Evolutionary conservation across 2,329 filamentous ascomycete species (phyloP).

Genomic region (Xylariaceae sp.): DNA sequence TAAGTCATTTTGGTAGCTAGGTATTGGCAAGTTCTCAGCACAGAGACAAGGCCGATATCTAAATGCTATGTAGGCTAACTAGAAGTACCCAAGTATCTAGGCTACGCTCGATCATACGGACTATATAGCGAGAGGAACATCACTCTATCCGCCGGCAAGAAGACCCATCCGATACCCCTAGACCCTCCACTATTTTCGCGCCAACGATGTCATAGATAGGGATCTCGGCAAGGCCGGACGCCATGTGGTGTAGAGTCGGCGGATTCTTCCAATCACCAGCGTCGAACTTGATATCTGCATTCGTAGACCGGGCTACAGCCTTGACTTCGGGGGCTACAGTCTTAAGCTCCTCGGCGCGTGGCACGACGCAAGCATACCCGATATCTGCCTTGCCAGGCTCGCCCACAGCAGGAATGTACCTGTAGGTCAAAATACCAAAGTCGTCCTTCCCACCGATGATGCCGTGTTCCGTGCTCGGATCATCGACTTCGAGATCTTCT

Average conservation of each 20-base stretch:
- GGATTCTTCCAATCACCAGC: slow-evolving; percentile 58
- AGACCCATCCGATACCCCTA: slow-evolving; percentile 60
- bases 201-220: slow-evolving; percentile 63
- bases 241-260: slow-evolving; percentile 67
- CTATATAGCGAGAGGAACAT: no score
- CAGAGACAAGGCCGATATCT: no score
- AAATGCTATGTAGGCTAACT: no score
- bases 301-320: slow-evolving; percentile 47
- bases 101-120: no score
- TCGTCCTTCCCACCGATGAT: slow-evolving; percentile 41
- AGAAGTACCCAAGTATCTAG: no score
- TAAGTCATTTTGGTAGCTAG: no score
- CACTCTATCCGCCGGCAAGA: no score
- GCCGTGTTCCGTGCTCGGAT: slow-evolving; percentile 31
- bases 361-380: slow-evolving; percentile 56
- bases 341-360: slow-evolving; percentile 45
- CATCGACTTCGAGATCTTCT: slow-evolving; percentile 43
- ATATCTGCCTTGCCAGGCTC: slow-evolving; percentile 58
- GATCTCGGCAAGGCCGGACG: slow-evolving; percentile 58
- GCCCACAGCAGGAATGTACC: slow-evolving; percentile 64
- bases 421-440: slow-evolving; percentile 60
- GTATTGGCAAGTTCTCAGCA: no score
- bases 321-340: slow-evolving; percentile 38
- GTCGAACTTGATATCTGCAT: slow-evolving; percentile 56
- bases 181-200: slow-evolving; percentile 62